Percentiles rank a stretch among this genome's conserved stretches.
phyloP scores from a whole-genome alignment of 768 basidiomycete species.

The Russula foetens region DNA sequence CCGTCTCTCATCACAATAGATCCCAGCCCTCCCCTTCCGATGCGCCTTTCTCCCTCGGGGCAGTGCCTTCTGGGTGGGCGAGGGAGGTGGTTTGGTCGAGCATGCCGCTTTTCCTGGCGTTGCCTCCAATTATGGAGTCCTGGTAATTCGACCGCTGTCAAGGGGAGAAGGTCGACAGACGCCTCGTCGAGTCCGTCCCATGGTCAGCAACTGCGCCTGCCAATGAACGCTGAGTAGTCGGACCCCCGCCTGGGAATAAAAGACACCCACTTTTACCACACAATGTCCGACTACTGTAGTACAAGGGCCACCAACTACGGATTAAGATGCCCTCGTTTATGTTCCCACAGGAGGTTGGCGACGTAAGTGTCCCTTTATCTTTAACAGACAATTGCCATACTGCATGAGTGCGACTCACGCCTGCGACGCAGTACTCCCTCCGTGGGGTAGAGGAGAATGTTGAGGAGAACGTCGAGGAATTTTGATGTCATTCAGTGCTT shows the following conservation, averaged over 20 bases:
- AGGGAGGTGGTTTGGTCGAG: constrained; percentile 49
- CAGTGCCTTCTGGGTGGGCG: constrained; percentile 79
- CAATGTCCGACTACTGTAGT: constrained; percentile 72
- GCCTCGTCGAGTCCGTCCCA: constrained; percentile 67
- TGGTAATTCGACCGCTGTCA: constrained; percentile 38
- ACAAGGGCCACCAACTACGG: constrained; percentile 76
- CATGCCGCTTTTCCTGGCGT: constrained; percentile 25
- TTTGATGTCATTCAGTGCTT: too few species aligned
- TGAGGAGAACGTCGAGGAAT: too few species aligned
- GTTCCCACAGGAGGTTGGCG: constrained; percentile 94
- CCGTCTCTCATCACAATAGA: constrained; percentile 23
- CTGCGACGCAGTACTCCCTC: constrained; percentile 66
- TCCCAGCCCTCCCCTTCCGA: constrained; percentile 55
- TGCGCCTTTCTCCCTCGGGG: constrained; percentile 66
- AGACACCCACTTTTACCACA: constrained; percentile 94
- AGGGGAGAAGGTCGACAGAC: constrained; percentile 58
- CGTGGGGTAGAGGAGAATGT: too few species aligned
- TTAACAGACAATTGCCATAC: not conserved
- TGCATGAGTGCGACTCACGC: not conserved
- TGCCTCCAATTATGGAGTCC: constrained; percentile 32
- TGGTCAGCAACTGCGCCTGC: constrained; percentile 24
- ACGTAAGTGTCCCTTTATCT: constrained; percentile 48
- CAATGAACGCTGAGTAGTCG: constrained; percentile 32
- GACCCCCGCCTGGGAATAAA: constrained; percentile 46
- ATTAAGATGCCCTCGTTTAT: constrained; percentile 86